These are phyloP conservation scores for Lecanosticta acicola DNA, from an alignment of 2,329 filamentous ascomycete species.

Conservation along the genomic window DNA sequence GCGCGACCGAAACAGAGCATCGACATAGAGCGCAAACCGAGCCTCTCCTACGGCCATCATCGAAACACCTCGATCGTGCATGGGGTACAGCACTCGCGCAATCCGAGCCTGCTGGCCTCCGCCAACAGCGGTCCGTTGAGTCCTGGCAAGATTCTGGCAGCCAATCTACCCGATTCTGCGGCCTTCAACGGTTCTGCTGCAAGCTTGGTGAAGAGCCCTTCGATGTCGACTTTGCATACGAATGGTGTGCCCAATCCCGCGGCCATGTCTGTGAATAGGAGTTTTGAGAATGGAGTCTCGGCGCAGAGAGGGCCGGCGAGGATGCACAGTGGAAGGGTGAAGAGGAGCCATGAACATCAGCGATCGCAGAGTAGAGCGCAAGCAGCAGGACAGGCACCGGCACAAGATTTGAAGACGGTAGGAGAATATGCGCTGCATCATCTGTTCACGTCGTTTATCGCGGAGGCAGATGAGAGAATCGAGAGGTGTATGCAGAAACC, in stretches of 20 bases:
- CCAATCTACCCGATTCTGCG: constrained; percentile 22
- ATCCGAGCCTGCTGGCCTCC: constrained; percentile 78
- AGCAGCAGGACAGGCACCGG: constrained; percentile 36
- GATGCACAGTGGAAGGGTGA: constrained; percentile 53
- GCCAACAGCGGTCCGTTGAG: constrained; percentile 75
- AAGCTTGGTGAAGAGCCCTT: constrained; percentile 30
- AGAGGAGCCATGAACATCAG: constrained; percentile 68
- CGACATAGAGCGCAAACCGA: constrained; percentile 46
- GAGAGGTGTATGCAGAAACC: constrained; percentile 77
- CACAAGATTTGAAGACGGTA: constrained; percentile 80
- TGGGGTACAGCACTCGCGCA: constrained; percentile 85
- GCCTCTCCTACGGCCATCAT: constrained; percentile 72
- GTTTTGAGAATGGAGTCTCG: constrained; percentile 22
- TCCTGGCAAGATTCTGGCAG: constrained; percentile 69
- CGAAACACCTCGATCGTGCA: constrained; percentile 96
- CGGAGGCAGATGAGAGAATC: constrained; percentile 93
- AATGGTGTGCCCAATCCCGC: constrained; percentile 18
- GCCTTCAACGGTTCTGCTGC: constrained; percentile 10
- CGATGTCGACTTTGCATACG: constrained; percentile 27
- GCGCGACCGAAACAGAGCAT: constrained; percentile 34
- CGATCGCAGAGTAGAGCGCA: constrained; percentile 58
- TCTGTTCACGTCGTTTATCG: constrained; percentile 93
- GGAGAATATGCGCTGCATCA: constrained; percentile 96
- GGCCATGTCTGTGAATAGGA: constrained; percentile 20
- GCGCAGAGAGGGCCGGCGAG: constrained; percentile 37